Conservation (phyloP, 306 rosid species). For the Abrus pulchellus region DNA sequence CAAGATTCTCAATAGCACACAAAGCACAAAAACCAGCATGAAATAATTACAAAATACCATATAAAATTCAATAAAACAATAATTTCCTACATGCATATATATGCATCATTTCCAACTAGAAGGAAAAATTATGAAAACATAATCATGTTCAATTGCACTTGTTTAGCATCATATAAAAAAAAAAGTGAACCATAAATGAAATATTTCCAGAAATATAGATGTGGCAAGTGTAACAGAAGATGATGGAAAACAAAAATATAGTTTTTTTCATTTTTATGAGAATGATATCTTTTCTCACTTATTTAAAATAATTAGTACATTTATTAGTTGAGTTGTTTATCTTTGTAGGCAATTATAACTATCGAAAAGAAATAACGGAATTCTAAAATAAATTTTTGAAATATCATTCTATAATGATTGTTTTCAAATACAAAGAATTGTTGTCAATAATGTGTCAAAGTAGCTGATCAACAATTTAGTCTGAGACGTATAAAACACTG, state of each 20-base stretch:
- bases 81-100: neutral
- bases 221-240: neutral
- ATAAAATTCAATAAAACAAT: constrained; percentile 33
- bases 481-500: too few species aligned
- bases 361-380: too few species aligned
- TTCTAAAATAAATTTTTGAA: too few species aligned
- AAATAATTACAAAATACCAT: constrained; percentile 42
- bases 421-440: too few species aligned
- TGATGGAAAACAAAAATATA: neutral
- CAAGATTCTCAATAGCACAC: constrained; percentile 96
- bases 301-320: too few species aligned
- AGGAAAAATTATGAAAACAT: neutral
- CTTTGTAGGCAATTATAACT: too few species aligned
- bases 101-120: neutral
- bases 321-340: too few species aligned
- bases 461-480: too few species aligned
- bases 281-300: too few species aligned
- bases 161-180: neutral
- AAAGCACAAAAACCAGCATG: constrained; percentile 96
- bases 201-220: neutral
- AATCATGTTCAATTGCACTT: neutral
- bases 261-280: constrained; percentile 58
- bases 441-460: too few species aligned
- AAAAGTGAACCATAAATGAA: neutral
- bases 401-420: too few species aligned